phyloP scores from a whole-genome alignment of 805 yeast genomes.

The Candida awuae region DNA sequence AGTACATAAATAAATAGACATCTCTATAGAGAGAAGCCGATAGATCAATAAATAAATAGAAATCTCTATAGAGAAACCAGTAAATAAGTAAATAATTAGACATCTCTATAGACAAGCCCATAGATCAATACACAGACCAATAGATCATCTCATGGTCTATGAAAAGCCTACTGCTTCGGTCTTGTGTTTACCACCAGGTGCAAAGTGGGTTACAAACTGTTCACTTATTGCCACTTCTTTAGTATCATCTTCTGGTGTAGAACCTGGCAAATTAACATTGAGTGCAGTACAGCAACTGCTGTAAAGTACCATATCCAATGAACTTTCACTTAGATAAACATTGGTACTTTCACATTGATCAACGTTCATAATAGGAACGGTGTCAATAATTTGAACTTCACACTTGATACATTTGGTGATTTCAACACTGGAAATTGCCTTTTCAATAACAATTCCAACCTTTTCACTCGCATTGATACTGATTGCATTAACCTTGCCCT shows the following conservation, averaged over 20 bases:
- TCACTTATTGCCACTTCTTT: conserved; percentile 84
- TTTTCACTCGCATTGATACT: conserved; percentile 65
- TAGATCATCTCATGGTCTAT: too few species aligned
- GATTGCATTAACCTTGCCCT: conserved; percentile 88
- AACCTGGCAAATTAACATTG: conserved; percentile 61
- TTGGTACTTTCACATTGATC: conserved; percentile 87
- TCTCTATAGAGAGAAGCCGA: too few species aligned
- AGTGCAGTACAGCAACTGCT: conserved; percentile 80
- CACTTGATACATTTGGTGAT: conserved; percentile 72
- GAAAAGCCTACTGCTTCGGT: conserved; percentile 80
- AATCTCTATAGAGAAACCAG: too few species aligned
- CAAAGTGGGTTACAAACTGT: conserved; percentile 66
- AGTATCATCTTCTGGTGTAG: conserved; percentile 53
- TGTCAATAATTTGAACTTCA: conserved; percentile 80
- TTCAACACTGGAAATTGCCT: conserved; percentile 81
- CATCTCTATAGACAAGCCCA: too few species aligned
- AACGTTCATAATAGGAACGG: conserved; percentile 72
- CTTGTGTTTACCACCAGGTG: conserved; percentile 50
- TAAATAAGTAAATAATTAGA: too few species aligned
- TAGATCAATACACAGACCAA: too few species aligned
- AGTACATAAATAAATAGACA: too few species aligned
- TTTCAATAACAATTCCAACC: conserved; percentile 73
- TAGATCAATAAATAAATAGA: too few species aligned
- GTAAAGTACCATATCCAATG: conserved; percentile 55
- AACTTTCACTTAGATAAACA: conserved; percentile 37